These are phyloP conservation scores for Phytophthora podocarpi DNA, from an alignment of 352 stramenopile species.

Conservation along the genomic window DNA sequence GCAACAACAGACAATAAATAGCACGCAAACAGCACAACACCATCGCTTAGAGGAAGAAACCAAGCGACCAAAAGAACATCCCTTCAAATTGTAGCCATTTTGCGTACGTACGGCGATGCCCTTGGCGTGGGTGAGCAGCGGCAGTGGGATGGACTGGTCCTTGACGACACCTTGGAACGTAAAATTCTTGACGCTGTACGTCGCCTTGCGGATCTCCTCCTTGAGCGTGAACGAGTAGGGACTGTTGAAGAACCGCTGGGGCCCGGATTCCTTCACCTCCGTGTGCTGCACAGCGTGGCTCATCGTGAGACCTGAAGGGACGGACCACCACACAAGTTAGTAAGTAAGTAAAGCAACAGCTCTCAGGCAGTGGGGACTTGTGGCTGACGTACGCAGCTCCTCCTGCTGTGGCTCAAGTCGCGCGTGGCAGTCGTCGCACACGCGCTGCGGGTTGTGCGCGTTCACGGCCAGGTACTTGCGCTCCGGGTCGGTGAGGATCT, in stretches of 20 bases:
- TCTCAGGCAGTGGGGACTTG: no score
- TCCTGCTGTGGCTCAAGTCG: constrained; percentile 63
- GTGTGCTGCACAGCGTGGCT: constrained; percentile 86
- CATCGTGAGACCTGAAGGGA: constrained; percentile 57
- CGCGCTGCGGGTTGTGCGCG: constrained; percentile 81
- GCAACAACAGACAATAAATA: not conserved
- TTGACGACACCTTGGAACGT: constrained; percentile 89
- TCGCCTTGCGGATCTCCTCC: constrained; percentile 93
- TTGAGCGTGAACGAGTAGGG: constrained; percentile 90
- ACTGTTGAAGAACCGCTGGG: constrained; percentile 81
- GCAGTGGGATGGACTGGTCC: constrained; percentile 89
- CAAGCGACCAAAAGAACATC: not conserved
- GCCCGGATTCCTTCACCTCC: constrained; percentile 62
- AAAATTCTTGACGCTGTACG: constrained; percentile 94
- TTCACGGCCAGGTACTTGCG: constrained; percentile 82
- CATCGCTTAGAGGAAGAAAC: not conserved
- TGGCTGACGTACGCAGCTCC: constrained; percentile 54
- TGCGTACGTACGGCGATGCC: constrained; percentile 86
- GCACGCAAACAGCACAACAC: not conserved
- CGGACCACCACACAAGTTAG: not conserved
- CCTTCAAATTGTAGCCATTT: not conserved
- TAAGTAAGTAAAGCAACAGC: no score
- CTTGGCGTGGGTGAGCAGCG: constrained; percentile 88
- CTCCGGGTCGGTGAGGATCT: constrained; percentile 75
- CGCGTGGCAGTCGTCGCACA: constrained; percentile 80